A percentile compares a stretch with the other conserved stretches of the same genome.
phyloP scores from a whole-genome alignment of 2,329 filamentous ascomycete genomes.

The Gremmenia infestans region DNA sequence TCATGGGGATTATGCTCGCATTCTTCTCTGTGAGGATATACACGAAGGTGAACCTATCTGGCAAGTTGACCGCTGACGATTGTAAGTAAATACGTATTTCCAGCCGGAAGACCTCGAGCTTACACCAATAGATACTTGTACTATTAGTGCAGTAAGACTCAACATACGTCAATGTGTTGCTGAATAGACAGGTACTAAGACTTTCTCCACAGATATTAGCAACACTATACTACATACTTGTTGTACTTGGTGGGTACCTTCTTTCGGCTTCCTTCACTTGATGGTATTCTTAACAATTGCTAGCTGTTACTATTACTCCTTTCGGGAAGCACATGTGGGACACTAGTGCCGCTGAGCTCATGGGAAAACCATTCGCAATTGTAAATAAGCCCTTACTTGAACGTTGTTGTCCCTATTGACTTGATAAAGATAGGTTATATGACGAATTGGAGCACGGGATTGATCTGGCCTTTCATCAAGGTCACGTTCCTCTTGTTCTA shows the following conservation, averaged over 20 bases:
- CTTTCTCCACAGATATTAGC: background rate
- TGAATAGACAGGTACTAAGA: background rate
- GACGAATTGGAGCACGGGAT: background rate
- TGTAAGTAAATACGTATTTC: background rate
- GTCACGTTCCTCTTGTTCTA: background rate
- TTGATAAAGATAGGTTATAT: background rate
- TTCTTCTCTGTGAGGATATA: conserved; percentile 1
- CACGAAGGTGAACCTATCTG: background rate
- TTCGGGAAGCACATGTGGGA: background rate
- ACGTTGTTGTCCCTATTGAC: background rate
- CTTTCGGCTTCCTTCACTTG: background rate
- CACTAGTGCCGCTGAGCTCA: background rate
- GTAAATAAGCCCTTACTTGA: background rate
- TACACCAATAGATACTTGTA: background rate
- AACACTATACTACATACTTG: background rate
- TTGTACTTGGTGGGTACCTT: background rate
- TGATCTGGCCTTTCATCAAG: background rate
- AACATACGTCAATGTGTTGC: background rate
- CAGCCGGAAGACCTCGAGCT: background rate
- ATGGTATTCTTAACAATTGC: background rate
- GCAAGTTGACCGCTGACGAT: background rate
- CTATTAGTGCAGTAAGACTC: background rate
- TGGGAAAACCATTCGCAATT: background rate
- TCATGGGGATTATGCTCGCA: background rate
- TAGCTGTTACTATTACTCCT: background rate